Percentiles rank a stretch among this genome's conserved stretches.
Evolutionary conservation across 1,284 basidiomycete species (phyloP).

Genomic region (Austroboletus sp.): DNA sequence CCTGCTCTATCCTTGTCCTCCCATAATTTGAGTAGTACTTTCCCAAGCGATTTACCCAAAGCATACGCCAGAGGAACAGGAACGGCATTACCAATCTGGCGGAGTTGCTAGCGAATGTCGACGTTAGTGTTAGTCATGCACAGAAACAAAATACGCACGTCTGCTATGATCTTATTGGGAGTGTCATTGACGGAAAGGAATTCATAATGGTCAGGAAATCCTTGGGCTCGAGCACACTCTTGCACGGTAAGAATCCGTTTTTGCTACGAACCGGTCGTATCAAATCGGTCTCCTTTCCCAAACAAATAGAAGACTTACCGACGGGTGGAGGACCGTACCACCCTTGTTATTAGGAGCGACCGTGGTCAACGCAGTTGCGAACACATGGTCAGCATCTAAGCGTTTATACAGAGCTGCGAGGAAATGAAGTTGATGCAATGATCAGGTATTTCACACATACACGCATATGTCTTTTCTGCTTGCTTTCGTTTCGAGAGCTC

Average conservation of each 20-base stretch:
- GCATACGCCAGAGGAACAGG: slow-evolving; percentile 59
- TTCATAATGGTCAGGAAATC: slow-evolving; percentile 60
- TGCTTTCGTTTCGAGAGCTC: slow-evolving; percentile 25
- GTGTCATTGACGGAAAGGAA: slow-evolving; percentile 45
- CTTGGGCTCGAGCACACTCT: slow-evolving; percentile 64
- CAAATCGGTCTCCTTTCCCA: background rate
- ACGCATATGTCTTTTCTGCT: slow-evolving; percentile 21
- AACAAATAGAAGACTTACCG: slow-evolving; percentile 35
- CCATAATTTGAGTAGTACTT: slow-evolving; percentile 44
- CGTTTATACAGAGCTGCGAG: slow-evolving; percentile 49
- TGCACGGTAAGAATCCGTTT: slow-evolving; percentile 56
- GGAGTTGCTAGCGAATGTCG: slow-evolving; percentile 45
- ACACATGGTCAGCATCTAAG: slow-evolving; percentile 43
- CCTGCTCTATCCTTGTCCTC: slow-evolving; percentile 35
- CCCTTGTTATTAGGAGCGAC: slow-evolving; percentile 47
- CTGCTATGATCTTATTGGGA: slow-evolving; percentile 34
- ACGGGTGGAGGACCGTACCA: slow-evolving; percentile 51
- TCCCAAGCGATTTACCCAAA: slow-evolving; percentile 53
- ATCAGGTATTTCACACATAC: slow-evolving; percentile 13
- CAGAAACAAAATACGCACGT: slow-evolving; percentile 39
- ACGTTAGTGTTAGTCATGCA: background rate
- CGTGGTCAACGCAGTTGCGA: slow-evolving; percentile 55
- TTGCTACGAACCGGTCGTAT: slow-evolving; percentile 40
- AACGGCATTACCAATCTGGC: slow-evolving; percentile 70
- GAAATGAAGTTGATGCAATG: slow-evolving; percentile 4